Base-by-base conservation (phyloP, 768 basidiomycete genomes). In the Leucocoprinus birnbaumii region DNA sequence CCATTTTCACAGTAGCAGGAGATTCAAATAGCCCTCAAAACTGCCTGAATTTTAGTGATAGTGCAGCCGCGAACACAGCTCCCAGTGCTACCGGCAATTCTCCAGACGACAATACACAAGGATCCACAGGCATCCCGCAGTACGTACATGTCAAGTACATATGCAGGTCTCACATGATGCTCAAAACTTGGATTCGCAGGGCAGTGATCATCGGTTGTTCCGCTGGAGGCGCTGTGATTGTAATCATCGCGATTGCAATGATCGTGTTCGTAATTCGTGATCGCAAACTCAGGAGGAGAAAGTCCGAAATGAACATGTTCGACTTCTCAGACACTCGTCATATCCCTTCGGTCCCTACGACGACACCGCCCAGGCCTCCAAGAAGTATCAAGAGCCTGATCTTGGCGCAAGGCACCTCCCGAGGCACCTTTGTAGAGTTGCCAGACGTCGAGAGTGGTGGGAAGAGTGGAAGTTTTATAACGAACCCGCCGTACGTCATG, bases 171-270 rank as follows among this genome's bases (percentile, higher is more conserved):
- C 40, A 5, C 11, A 6, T 13, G 14, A 21, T 26, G 16, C 3
- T 7, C 22, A 41, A 52, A 34, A 42, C 40, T 26, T 57, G n/a
- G 47, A 22, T 47, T 24, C 47, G 16, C 42, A 85, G 79, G 57
- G 65, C 65, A 21, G 69, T 76, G 9, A 68, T 80, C 49, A 77
- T 84, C 47, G 79, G 78, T 5, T 66, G 76, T 34, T 68, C 74
- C 35, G 65, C 74, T 34, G 78, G 72, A 31, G 73, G 73, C n/a
- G 68, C 64, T 26, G 64, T 73, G 7, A 62, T 80, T 10, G 63
- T 69, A n/a, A 35, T 77, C 3, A 62, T 80, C 18, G 67, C 67
- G 10, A 38, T 80, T n/a, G 65, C 69, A 18, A 73, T 82, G 71
- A 59, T 70, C 13, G 48, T 77, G 24, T 83, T 77, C 61, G 58